A percentile compares a stretch with the other conserved stretches of the same genome.
These are phyloP conservation scores for Macrotyloma uniflorum DNA, from an alignment of 306 rosid genomes.

Conservation along the genomic window DNA sequence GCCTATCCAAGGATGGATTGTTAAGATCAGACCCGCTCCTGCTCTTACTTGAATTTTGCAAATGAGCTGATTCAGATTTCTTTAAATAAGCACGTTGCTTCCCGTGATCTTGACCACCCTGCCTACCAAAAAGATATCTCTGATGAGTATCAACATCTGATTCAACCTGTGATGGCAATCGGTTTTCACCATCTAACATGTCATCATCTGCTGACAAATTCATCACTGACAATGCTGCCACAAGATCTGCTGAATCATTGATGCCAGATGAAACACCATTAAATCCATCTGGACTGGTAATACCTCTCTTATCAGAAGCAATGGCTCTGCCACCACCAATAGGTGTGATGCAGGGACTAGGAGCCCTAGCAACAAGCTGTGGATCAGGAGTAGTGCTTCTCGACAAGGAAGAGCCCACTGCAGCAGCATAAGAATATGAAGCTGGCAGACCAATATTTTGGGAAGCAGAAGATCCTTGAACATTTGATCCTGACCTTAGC, in stretches of 20 bases:
- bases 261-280: slow-evolving; percentile 68
- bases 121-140: slow-evolving; percentile 72
- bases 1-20: slow-evolving; percentile 59
- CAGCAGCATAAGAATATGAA: slow-evolving; percentile 90
- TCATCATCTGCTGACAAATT: slow-evolving; percentile 71
- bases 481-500: slow-evolving; percentile 59
- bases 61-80: slow-evolving; percentile 68
- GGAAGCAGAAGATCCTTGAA: slow-evolving; percentile 65
- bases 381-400: slow-evolving; percentile 96
- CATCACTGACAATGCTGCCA: slow-evolving; percentile 79
- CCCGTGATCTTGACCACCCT: slow-evolving; percentile 75
- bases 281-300: slow-evolving; percentile 64
- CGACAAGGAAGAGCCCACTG: slow-evolving; percentile 81
- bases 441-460: slow-evolving; percentile 64
- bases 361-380: slow-evolving; percentile 81
- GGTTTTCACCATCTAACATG: slow-evolving; percentile 56
- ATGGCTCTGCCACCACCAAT: slow-evolving; percentile 83
- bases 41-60: slow-evolving; percentile 57
- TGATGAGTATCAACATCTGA: slow-evolving; percentile 66
- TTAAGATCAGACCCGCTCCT: slow-evolving; percentile 55
- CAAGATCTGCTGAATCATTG: slow-evolving; percentile 74
- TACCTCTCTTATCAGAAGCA: slow-evolving; percentile 70
- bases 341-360: slow-evolving; percentile 92
- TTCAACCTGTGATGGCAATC: slow-evolving; percentile 66
- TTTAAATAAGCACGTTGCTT: slow-evolving; percentile 69